Base-by-base conservation (phyloP, 768 basidiomycete species). In the Leucocoprinus birnbaumii region DNA sequence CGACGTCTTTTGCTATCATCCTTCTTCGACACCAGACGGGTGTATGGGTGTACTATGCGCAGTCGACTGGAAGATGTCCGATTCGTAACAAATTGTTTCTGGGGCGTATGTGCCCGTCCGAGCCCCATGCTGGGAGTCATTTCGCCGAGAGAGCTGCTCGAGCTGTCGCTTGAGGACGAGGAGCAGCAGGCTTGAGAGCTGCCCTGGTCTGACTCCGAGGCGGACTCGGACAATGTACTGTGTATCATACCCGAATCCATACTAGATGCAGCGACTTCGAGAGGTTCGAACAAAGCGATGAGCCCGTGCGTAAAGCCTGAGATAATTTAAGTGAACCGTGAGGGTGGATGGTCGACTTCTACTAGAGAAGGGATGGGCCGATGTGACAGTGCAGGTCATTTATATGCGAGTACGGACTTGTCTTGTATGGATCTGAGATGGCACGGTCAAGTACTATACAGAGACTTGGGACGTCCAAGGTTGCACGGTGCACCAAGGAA, bases 1-100 rank as follows among this genome's bases (percentile, higher is more conserved):
- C 83, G 86, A 16, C 87, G 78, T 3, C 85, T 81, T 68, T 89
- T 89, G 4, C 78, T 74, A 46, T 78, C 78, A 46, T 80, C 78
- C 44, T 83, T 83, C 64, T 83, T 84, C 3, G 84, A 84, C 58
- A 82, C 80, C 9, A 88, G 76, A 53, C 87, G 82, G 4, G 87
- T 84, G 58, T 89, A 89, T 0, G 87, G 87, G 57, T 87, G 86
- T 0, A 78, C 71, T 53, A 87, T 76, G 24, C 66, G 61, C 40
- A 61, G 52, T 35, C 54, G 61, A 40, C 56, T 53, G 11, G 61
- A 48, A 1, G 56, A 48, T 40, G 55, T 50, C 46, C n/a, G n/a
- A n/a, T n/a, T n/a, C 48, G 55, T 26, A 49, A 58, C 21, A 49
- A 55, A 26, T 55, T 48, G 5, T 31, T 31, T 5, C 31, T 11